Conservation (phyloP, 1,139 yeast species). For the Meyerozyma athensensis region DNA sequence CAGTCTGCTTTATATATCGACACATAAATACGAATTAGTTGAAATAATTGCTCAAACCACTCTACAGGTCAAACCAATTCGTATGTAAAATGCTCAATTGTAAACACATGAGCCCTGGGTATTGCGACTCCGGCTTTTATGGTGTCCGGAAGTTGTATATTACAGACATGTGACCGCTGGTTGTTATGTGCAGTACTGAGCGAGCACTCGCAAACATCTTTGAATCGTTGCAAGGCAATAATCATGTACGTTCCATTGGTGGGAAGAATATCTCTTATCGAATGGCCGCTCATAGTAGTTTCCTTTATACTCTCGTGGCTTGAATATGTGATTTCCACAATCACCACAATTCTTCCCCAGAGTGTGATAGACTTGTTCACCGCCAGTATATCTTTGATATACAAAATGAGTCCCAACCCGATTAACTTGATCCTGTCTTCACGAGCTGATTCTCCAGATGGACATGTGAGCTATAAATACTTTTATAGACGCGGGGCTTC, state of each 20-base stretch:
- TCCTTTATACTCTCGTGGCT: constrained; percentile 20
- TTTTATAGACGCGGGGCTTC: constrained; percentile 12
- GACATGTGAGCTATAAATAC: constrained; percentile 6
- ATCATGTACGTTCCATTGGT: constrained; percentile 16
- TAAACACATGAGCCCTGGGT: neutral
- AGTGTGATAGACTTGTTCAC: constrained; percentile 4
- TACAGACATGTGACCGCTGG: too few species aligned
- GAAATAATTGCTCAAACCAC: neutral
- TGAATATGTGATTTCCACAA: constrained; percentile 23
- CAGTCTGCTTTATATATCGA: neutral
- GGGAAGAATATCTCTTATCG: constrained; percentile 24
- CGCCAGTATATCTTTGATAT: constrained; percentile 16
- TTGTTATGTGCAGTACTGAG: too few species aligned
- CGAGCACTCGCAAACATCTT: too few species aligned
- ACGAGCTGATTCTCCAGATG: constrained; percentile 5
- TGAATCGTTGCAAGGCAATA: neutral
- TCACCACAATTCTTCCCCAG: constrained; percentile 21
- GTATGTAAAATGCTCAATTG: neutral
- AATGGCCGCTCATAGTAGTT: constrained; percentile 25
- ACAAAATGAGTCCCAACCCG: constrained; percentile 26
- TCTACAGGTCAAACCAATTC: neutral
- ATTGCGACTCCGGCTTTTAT: neutral
- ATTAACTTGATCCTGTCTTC: constrained; percentile 20
- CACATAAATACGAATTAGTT: neutral
- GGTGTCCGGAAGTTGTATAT: neutral